Conservation (phyloP, 192 early-diverging fungal genomes). For the Coemansia sp. region DNA sequence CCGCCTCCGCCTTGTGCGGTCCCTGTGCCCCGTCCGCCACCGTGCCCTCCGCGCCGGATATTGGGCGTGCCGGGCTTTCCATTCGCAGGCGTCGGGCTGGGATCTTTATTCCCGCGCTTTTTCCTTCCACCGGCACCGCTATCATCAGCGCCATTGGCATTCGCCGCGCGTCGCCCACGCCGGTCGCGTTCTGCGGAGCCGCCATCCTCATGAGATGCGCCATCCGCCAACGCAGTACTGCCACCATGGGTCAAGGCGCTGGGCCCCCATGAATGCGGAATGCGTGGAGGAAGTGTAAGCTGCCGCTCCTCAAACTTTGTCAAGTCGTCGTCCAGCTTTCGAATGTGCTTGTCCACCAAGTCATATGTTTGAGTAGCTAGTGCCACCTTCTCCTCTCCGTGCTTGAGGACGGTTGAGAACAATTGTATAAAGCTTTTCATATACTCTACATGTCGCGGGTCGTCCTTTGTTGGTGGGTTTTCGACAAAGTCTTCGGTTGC, state of each 20-base stretch:
- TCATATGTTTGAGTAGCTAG: conserved; percentile 92
- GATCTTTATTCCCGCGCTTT: not conserved
- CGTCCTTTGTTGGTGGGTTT: conserved; percentile 49
- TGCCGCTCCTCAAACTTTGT: conserved; percentile 89
- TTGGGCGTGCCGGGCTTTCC: not conserved
- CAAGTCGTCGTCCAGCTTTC: conserved; percentile 87
- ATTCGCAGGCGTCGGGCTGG: not conserved
- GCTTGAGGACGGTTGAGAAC: conserved; percentile 73
- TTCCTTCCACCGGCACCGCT: not conserved
- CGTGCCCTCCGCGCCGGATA: not conserved
- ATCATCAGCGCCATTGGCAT: not conserved
- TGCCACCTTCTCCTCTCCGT: conserved; percentile 91
- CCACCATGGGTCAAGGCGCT: not conserved
- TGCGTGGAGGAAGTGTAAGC: conserved; percentile 55
- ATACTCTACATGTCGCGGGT: conserved; percentile 47
- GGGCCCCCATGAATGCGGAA: conserved; percentile 35
- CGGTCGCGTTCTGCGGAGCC: no score
- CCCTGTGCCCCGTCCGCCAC: not conserved
- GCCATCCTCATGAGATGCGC: no score
- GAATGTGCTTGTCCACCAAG: conserved; percentile 85
- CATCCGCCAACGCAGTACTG: no score
- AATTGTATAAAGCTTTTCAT: conserved; percentile 49
- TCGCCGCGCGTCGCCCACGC: no score
- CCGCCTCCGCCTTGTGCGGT: not conserved
- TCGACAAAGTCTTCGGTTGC: conserved; percentile 72